Conservation (phyloP, 805 yeast genomes). For the Lipomyces sp. region DNA sequence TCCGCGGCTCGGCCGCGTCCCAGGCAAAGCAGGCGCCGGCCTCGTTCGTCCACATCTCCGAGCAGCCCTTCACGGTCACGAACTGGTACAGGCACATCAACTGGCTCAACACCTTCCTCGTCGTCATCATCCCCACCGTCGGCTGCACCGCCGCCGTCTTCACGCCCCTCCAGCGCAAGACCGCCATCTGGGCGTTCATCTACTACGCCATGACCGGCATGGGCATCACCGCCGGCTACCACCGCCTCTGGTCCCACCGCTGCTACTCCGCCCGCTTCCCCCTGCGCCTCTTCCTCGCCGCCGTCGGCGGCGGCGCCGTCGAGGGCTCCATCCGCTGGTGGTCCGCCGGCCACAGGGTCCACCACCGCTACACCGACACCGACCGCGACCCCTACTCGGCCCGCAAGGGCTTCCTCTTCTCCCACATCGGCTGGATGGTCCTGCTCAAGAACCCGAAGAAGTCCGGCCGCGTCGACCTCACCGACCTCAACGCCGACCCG, state of each 20-base stretch:
- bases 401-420: constrained; percentile 73
- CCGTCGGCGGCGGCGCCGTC: constrained; percentile 69
- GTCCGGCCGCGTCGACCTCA: constrained; percentile 62
- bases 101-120: constrained; percentile 65
- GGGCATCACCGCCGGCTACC: constrained; percentile 77
- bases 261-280: constrained; percentile 48
- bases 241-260: constrained; percentile 68
- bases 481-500: constrained; percentile 59
- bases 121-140: constrained; percentile 53
- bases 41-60: constrained; percentile 52
- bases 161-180: constrained; percentile 48
- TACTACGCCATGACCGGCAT: constrained; percentile 61
- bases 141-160: constrained; percentile 46
- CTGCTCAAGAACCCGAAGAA: constrained; percentile 62
- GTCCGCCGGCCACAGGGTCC: constrained; percentile 83
- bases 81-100: constrained; percentile 73
- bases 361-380: constrained; percentile 84
- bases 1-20: constrained; percentile 6
- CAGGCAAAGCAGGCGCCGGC: constrained; percentile 10
- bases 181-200: constrained; percentile 51
- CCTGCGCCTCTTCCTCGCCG: constrained; percentile 50
- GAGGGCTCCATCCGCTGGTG: constrained; percentile 75
- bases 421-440: constrained; percentile 87
- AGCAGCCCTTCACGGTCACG: constrained; percentile 68
- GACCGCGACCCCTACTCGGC: constrained; percentile 86